Evolutionary conservation across 2,329 filamentous ascomycete genomes (phyloP).

Genomic region (Graphilbum ipis-grandicollis): DNA sequence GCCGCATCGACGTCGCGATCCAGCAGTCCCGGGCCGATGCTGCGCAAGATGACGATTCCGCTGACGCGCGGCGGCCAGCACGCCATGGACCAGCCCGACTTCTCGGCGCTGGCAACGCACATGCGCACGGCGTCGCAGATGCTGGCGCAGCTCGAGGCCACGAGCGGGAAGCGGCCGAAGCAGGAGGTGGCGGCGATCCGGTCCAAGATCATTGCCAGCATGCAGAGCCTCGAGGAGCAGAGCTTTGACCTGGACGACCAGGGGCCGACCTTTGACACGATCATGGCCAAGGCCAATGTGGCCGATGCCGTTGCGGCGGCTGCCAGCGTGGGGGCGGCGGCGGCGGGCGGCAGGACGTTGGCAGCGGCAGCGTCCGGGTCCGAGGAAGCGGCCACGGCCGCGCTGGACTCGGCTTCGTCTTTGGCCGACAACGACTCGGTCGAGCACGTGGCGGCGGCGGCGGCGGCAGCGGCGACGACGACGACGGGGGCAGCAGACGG

Average conservation of each 20-base stretch:
- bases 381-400: slow-evolving; percentile 24
- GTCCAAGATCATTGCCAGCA: slow-evolving; percentile 75
- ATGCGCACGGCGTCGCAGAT: slow-evolving; percentile 81
- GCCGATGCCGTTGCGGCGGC: background rate
- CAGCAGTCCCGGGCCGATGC: slow-evolving; percentile 40
- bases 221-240: slow-evolving; percentile 76
- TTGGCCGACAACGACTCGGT: background rate
- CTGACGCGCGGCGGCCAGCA: slow-evolving; percentile 28
- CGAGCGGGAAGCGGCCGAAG: slow-evolving; percentile 61
- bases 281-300: slow-evolving; percentile 49
- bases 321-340: slow-evolving; percentile 15
- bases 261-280: slow-evolving; percentile 62
- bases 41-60: slow-evolving; percentile 40
- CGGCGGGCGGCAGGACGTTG: too few species aligned
- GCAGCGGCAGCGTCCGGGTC: slow-evolving; percentile 20
- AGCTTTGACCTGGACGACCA: slow-evolving; percentile 63
- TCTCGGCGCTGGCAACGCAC: slow-evolving; percentile 67
- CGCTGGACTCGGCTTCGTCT: slow-evolving; percentile 45
- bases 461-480: slow-evolving; percentile 16
- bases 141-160: slow-evolving; percentile 68
- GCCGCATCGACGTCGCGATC: slow-evolving; percentile 51
- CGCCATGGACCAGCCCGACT: slow-evolving; percentile 54
- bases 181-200: slow-evolving; percentile 71
- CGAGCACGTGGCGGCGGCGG: background rate
- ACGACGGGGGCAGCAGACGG: slow-evolving; percentile 22